These are phyloP conservation scores for Rhizophagus sp. DNA, from an alignment of 192 early-diverging fungal genomes.

Conservation along the genomic window DNA sequence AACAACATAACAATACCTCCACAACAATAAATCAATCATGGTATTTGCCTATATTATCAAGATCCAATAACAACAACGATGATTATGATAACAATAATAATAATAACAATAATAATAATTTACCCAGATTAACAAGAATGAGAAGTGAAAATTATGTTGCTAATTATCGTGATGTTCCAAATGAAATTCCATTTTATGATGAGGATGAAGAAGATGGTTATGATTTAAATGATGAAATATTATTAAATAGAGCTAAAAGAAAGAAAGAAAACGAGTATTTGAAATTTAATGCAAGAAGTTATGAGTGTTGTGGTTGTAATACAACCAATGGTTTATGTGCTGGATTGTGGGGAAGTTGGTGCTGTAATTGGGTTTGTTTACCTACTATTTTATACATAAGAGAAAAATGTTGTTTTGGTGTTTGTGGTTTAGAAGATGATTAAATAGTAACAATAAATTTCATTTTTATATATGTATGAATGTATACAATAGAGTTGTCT, in stretches of 20 bases:
- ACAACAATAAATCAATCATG: background rate
- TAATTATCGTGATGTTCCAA: background rate
- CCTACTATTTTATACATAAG: background rate
- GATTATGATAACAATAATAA: too few species aligned
- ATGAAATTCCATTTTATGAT: background rate
- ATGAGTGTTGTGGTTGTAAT: background rate
- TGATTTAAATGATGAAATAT: constrained; percentile 1
- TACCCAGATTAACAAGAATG: background rate
- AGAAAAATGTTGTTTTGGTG: background rate
- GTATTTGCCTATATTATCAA: background rate
- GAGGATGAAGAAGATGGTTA: background rate
- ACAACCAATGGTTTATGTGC: background rate
- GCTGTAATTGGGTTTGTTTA: background rate
- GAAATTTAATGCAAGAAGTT: background rate
- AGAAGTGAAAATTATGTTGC: background rate
- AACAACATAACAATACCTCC: background rate
- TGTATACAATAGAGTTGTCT: too few species aligned
- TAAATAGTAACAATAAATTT: background rate
- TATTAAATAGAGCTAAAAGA: constrained; percentile 4
- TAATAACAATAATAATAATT: background rate
- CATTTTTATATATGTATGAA: too few species aligned
- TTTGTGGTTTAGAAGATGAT: constrained; percentile 14
- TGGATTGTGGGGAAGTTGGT: background rate
- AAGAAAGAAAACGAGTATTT: constrained; percentile 7
- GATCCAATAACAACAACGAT: background rate